These are phyloP conservation scores for Tuber microsphaerosporum DNA, from an alignment of 495 filamentous ascomycete species.

Conservation along the genomic window DNA sequence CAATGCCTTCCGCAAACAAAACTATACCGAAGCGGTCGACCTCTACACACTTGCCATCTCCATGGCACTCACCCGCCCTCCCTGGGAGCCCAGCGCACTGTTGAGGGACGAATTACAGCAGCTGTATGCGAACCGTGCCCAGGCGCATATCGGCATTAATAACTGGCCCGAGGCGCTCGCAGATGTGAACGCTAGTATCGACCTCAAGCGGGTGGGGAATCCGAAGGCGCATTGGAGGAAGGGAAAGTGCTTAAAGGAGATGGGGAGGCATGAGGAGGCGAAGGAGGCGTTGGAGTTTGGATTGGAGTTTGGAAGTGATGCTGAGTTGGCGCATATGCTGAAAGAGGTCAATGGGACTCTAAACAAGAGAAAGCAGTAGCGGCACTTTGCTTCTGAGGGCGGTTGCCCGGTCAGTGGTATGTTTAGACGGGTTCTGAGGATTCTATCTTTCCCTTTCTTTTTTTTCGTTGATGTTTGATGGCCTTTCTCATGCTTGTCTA, in stretches of 20 bases:
- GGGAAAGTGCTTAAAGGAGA: constrained; percentile 77
- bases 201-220: constrained; percentile 77
- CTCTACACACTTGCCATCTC: constrained; percentile 76
- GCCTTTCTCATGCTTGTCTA: neutral
- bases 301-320: constrained; percentile 70
- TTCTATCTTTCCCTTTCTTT: neutral
- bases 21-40: constrained; percentile 65
- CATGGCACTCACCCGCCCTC: constrained; percentile 73
- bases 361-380: constrained; percentile 22
- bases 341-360: constrained; percentile 54
- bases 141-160: constrained; percentile 73
- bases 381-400: neutral
- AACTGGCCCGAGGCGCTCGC: constrained; percentile 73
- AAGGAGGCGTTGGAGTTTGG: constrained; percentile 62
- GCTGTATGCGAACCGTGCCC: constrained; percentile 78
- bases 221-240: constrained; percentile 89
- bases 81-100: constrained; percentile 77
- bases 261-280: constrained; percentile 80
- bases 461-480: neutral
- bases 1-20: constrained; percentile 66
- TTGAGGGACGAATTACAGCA: constrained; percentile 74
- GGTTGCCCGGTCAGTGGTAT: neutral
- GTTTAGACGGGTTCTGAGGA: neutral
- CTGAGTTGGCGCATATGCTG: constrained; percentile 61
- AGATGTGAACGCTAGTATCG: constrained; percentile 84